phyloP scores from a whole-genome alignment of 176 grass and related monocot genomes.

The Bromus sterilis region DNA sequence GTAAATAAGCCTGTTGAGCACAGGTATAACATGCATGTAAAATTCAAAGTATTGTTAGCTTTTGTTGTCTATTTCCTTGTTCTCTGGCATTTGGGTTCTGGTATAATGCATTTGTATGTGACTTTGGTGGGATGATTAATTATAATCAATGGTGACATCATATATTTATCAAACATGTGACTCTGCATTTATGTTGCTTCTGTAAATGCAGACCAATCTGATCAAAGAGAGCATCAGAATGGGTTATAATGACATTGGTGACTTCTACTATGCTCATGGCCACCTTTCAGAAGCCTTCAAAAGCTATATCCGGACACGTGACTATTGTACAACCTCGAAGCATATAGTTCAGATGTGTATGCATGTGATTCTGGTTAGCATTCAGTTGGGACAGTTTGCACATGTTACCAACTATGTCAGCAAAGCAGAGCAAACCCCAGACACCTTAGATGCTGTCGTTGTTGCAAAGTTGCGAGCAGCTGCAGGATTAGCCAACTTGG shows the following conservation, averaged over 20 bases:
- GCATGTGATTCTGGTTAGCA: constrained; percentile 88
- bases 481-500: constrained; percentile 76
- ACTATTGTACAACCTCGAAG: constrained; percentile 97
- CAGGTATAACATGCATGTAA: neutral
- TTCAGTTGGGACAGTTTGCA: constrained; percentile 76
- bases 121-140: neutral
- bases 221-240: constrained; percentile 99
- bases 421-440: constrained; percentile 87
- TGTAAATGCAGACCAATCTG: constrained; percentile 71
- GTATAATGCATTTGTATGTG: neutral
- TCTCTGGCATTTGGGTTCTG: neutral
- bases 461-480: constrained; percentile 70
- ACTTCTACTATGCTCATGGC: constrained; percentile 88
- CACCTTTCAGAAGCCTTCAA: constrained; percentile 90
- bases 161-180: neutral
- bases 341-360: constrained; percentile 99
- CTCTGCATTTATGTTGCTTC: neutral
- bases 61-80: neutral
- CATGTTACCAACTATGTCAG: constrained; percentile 89
- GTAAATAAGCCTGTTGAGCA: too few species aligned
- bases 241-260: constrained; percentile 93
- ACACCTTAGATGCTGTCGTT: constrained; percentile 37
- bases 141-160: neutral
- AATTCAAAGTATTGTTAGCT: neutral
- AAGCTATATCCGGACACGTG: constrained; percentile 86